Conservation (phyloP, 495 filamentous ascomycete genomes). For the Penicillium lividum region DNA sequence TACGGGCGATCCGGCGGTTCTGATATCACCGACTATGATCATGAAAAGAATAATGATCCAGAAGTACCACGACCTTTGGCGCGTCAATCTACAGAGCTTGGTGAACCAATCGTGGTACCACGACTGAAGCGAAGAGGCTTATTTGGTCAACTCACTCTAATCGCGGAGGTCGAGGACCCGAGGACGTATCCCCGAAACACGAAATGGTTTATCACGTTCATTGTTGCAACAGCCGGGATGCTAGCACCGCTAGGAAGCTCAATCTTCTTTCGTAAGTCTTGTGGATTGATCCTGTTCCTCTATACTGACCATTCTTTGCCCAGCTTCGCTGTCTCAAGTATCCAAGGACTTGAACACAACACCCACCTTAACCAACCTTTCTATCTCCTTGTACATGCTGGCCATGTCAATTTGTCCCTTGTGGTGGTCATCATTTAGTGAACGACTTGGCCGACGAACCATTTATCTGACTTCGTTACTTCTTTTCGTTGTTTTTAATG, state of each 20-base stretch:
- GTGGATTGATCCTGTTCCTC: not conserved
- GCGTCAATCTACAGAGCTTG: conserved; percentile 29
- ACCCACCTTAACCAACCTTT: conserved; percentile 75
- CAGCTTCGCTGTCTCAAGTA: conserved; percentile 74
- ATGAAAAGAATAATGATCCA: conserved; percentile 25
- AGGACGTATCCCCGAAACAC: conserved; percentile 67
- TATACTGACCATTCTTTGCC: conserved; percentile 4
- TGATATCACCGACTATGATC: conserved; percentile 11
- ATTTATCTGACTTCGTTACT: conserved; percentile 84
- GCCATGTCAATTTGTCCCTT: conserved; percentile 88
- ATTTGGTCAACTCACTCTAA: conserved; percentile 66
- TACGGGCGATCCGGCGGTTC: conserved; percentile 18
- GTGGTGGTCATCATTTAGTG: conserved; percentile 94
- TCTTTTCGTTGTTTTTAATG: conserved; percentile 76
- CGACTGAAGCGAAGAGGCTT: conserved; percentile 71
- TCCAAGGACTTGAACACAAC: conserved; percentile 63
- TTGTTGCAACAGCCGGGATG: conserved; percentile 73
- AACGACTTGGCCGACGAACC: conserved; percentile 75
- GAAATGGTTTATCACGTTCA: conserved; percentile 85
- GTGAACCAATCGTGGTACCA: conserved; percentile 52
- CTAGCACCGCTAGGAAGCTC: conserved; percentile 83
- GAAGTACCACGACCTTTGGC: conserved; percentile 14
- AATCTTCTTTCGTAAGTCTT: conserved; percentile 74
- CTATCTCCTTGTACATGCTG: conserved; percentile 87
- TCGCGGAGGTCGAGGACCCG: conserved; percentile 81